Percentiles rank a stretch among this genome's conserved stretches.
phyloP scores from a whole-genome alignment of 495 filamentous ascomycete genomes.

The Aspergillus ostianus region DNA sequence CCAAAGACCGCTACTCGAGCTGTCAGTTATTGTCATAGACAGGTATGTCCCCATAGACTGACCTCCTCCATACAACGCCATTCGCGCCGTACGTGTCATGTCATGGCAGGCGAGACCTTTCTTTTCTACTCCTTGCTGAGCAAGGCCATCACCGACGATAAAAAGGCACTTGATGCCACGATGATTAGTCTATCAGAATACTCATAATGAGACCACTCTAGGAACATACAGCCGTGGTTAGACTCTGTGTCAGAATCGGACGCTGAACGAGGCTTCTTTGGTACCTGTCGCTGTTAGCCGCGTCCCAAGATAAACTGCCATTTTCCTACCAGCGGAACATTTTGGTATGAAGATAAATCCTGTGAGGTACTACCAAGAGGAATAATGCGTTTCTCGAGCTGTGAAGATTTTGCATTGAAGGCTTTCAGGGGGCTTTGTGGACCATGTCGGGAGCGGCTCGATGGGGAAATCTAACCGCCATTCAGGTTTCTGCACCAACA shows the following conservation, averaged over 20 bases:
- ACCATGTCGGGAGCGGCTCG: background rate
- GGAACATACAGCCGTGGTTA: constrained; percentile 11
- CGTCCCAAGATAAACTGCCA: background rate
- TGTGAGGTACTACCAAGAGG: background rate
- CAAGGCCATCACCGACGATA: constrained; percentile 10
- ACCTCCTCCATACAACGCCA: constrained; percentile 16
- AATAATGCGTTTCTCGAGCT: background rate
- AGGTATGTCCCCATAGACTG: background rate
- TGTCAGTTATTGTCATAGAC: background rate
- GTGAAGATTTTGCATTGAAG: background rate
- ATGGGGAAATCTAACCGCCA: background rate
- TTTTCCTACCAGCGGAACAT: constrained; percentile 12
- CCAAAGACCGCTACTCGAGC: constrained; percentile 66
- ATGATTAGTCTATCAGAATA: background rate
- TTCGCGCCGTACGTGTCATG: constrained; percentile 8
- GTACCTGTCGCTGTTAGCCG: constrained; percentile 5
- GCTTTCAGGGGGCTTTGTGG: background rate
- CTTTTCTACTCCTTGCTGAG: constrained; percentile 13
- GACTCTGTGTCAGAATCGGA: constrained; percentile 11
- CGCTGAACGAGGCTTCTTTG: constrained; percentile 11
- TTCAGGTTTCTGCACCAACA: background rate
- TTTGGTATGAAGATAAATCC: background rate
- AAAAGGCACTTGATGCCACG: constrained; percentile 6
- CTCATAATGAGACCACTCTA: background rate
- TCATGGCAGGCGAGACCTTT: constrained; percentile 8